Percentiles rank a stretch among this genome's conserved stretches.
These are phyloP conservation scores for Vigna radiata DNA, from an alignment of 306 rosid species.

Conservation along the genomic window DNA sequence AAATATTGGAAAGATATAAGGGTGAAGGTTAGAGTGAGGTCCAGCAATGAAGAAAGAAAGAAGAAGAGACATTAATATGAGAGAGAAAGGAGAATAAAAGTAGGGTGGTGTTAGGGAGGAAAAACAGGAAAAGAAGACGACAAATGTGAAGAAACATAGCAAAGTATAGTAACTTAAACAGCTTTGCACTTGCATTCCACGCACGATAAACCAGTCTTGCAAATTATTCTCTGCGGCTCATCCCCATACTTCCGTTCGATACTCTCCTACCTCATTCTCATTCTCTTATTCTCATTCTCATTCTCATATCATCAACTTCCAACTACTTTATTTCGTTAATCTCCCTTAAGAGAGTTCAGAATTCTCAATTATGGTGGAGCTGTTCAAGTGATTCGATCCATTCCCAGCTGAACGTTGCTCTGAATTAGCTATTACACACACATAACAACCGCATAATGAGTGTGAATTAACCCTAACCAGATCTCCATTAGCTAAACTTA, in stretches of 20 bases:
- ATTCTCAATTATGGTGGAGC: background rate
- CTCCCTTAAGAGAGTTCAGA: constrained; percentile 7
- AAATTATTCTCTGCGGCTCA: constrained; percentile 35
- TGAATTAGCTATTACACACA: background rate
- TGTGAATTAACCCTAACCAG: constrained; percentile 45
- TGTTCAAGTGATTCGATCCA: constrained; percentile 5
- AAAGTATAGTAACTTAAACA: constrained; percentile 35
- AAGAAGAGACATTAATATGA: constrained; percentile 42
- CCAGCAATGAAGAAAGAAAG: background rate
- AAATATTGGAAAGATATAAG: constrained; percentile 12
- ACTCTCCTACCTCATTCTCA: constrained; percentile 23
- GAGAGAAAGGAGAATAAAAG: constrained; percentile 47
- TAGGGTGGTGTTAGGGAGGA: constrained; percentile 50
- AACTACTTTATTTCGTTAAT: background rate
- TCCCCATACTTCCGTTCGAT: constrained; percentile 25
- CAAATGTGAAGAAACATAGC: constrained; percentile 51
- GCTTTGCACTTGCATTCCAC: constrained; percentile 51
- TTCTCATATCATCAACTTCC: background rate
- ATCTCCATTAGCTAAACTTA: constrained; percentile 38
- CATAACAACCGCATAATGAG: constrained; percentile 14
- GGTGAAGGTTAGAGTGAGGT: constrained; percentile 24
- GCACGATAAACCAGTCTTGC: constrained; percentile 42
- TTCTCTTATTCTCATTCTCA: background rate
- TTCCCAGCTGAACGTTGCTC: background rate
- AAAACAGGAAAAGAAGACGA: constrained; percentile 50